phyloP scores from a whole-genome alignment of 495 filamentous ascomycete genomes.

The Penicillium coffeae region DNA sequence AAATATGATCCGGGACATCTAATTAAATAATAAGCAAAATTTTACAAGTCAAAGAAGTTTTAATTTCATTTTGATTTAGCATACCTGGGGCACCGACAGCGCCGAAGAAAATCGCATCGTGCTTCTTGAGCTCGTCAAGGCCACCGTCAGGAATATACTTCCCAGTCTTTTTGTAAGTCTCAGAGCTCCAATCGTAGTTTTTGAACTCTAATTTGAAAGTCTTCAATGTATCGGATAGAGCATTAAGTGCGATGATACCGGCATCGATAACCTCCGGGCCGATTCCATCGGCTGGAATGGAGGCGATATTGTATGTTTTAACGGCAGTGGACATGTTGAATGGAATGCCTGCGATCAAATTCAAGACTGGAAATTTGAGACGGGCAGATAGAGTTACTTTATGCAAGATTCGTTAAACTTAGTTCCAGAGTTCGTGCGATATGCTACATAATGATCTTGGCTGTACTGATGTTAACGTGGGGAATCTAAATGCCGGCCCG shows the following conservation, averaged over 20 bases:
- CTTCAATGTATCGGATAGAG: slow-evolving; percentile 36
- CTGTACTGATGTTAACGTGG: too few species aligned
- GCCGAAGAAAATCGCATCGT: slow-evolving; percentile 55
- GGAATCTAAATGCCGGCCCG: too few species aligned
- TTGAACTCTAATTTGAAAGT: slow-evolving; percentile 48
- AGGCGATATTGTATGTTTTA: slow-evolving; percentile 45
- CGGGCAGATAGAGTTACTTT: too few species aligned
- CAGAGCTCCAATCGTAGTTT: slow-evolving; percentile 50
- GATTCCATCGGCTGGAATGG: slow-evolving; percentile 53
- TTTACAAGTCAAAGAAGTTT: neutral
- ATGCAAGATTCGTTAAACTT: too few species aligned
- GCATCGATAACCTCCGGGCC: slow-evolving; percentile 50
- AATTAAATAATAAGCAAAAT: too few species aligned
- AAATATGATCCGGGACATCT: slow-evolving; percentile 57
- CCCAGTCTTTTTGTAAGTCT: slow-evolving; percentile 49
- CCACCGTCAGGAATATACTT: slow-evolving; percentile 53
- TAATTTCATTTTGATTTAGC: neutral
- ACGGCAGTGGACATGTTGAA: too few species aligned
- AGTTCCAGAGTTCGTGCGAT: too few species aligned
- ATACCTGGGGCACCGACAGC: slow-evolving; percentile 54
- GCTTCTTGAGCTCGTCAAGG: slow-evolving; percentile 47
- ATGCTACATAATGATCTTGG: too few species aligned
- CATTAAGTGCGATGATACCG: slow-evolving; percentile 41
- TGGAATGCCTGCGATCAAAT: too few species aligned
- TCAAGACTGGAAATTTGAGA: too few species aligned